Conservation (phyloP, 1,284 basidiomycete species). For the Pseudozyma hubeiensis region DNA sequence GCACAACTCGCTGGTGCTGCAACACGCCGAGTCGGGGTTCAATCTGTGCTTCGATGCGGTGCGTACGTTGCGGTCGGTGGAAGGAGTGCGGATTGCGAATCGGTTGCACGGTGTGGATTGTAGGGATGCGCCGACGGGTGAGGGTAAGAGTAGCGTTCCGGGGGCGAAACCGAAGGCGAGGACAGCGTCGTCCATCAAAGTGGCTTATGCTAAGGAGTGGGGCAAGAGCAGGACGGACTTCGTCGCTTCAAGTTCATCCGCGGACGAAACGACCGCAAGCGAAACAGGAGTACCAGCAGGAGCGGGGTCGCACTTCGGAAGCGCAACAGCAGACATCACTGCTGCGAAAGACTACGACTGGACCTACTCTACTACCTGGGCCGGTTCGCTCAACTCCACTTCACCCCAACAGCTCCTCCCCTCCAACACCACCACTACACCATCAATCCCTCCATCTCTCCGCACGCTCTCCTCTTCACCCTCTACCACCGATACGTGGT, state of each 20-base stretch:
- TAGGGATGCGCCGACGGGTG: constrained; percentile 11
- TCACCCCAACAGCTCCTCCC: constrained; percentile 23
- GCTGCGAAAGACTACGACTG: constrained; percentile 79
- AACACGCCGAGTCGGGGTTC: constrained; percentile 74
- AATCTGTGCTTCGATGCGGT: constrained; percentile 78
- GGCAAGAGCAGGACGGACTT: constrained; percentile 79
- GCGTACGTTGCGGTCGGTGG: constrained; percentile 80
- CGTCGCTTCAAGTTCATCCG: not conserved
- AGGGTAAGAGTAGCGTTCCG: constrained; percentile 1
- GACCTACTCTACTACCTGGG: constrained; percentile 93
- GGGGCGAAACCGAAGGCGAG: constrained; percentile 50
- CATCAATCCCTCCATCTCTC: not conserved
- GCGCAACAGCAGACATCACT: constrained; percentile 42
- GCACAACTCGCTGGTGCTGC: constrained; percentile 79
- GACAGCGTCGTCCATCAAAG: constrained; percentile 77
- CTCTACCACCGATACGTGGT: constrained; percentile 15
- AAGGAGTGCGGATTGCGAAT: constrained; percentile 70
- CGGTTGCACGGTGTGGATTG: constrained; percentile 77
- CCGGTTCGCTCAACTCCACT: constrained; percentile 73
- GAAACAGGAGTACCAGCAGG: not conserved
- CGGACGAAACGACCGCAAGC: not conserved
- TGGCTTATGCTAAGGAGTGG: constrained; percentile 94
- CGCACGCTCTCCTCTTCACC: not conserved
- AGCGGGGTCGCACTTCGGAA: constrained; percentile 46
- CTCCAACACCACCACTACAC: not conserved